These are phyloP conservation scores for Aegilops speltoides DNA, from an alignment of 176 grass and related monocot species.

Conservation along the genomic window DNA sequence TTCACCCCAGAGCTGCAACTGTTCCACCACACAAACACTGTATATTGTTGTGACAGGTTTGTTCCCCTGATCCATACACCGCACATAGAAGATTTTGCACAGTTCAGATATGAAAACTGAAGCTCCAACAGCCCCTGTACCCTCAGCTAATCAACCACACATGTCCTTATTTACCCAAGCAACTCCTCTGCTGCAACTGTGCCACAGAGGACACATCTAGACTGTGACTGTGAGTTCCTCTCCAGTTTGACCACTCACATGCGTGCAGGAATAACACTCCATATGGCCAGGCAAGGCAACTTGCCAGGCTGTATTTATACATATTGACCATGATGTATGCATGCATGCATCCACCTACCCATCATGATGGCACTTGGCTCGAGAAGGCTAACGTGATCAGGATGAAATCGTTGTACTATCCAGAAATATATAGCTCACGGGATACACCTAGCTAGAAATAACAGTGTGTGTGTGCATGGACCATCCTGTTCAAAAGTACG, in stretches of 20 bases:
- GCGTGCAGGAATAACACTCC: not conserved
- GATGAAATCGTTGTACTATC: conserved; percentile 7
- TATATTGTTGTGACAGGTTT: not conserved
- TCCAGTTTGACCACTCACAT: conserved; percentile 8
- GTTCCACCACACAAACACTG: conserved; percentile 1
- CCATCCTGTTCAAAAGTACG: conserved; percentile 16
- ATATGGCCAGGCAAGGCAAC: conserved; percentile 31
- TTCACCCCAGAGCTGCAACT: no score
- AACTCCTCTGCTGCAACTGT: not conserved
- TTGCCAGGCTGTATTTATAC: not conserved
- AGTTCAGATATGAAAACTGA: not conserved
- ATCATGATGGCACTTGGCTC: conserved; percentile 30
- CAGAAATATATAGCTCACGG: not conserved
- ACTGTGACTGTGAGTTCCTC: not conserved
- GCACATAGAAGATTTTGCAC: not conserved
- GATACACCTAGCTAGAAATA: not conserved
- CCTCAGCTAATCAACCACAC: not conserved
- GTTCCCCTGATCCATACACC: not conserved
- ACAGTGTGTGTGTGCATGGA: not conserved
- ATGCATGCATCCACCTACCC: not conserved
- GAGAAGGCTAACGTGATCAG: conserved; percentile 33
- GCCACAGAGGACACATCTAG: conserved; percentile 25
- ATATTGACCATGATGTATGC: not conserved
- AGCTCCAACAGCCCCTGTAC: no score
- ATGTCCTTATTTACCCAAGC: not conserved